Conservation (phyloP, 2,329 filamentous ascomycete genomes). For the Fusarium multiceps region DNA sequence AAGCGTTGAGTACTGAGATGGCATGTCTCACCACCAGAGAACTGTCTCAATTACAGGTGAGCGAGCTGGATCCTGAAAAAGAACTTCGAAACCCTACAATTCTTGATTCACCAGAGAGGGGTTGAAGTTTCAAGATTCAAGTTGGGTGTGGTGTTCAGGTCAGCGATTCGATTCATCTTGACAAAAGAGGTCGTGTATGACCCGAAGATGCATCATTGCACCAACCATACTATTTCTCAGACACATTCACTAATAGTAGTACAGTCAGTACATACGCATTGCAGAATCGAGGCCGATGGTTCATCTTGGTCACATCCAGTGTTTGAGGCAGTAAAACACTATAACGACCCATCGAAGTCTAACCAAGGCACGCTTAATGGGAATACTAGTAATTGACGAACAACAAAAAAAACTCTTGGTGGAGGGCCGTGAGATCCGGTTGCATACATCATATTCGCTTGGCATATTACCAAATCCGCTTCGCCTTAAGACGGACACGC, state of each 20-base stretch:
- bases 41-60: constrained; percentile 14
- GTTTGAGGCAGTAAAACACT: constrained; percentile 3
- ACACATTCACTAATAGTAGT: constrained; percentile 9
- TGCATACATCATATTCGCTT: constrained; percentile 39
- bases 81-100: constrained; percentile 6
- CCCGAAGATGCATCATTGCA: not conserved
- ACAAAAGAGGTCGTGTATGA: constrained; percentile 10
- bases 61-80: not conserved
- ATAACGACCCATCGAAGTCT: not conserved
- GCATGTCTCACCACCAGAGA: constrained; percentile 29
- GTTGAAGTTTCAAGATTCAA: constrained; percentile 29
- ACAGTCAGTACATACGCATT: not conserved
- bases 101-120: constrained; percentile 1
- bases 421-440: constrained; percentile 45
- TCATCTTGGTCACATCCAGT: constrained; percentile 20
- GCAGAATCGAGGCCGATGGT: not conserved
- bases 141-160: constrained; percentile 28
- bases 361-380: not conserved
- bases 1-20: constrained; percentile 22
- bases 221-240: constrained; percentile 14
- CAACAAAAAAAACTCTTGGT: constrained; percentile 17
- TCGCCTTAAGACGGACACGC: constrained; percentile 38
- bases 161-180: constrained; percentile 15
- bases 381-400: not conserved
- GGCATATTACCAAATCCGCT: constrained; percentile 33